phyloP scores from a whole-genome alignment of 2,329 filamentous ascomycete genomes.

The Polychaeton citri region DNA sequence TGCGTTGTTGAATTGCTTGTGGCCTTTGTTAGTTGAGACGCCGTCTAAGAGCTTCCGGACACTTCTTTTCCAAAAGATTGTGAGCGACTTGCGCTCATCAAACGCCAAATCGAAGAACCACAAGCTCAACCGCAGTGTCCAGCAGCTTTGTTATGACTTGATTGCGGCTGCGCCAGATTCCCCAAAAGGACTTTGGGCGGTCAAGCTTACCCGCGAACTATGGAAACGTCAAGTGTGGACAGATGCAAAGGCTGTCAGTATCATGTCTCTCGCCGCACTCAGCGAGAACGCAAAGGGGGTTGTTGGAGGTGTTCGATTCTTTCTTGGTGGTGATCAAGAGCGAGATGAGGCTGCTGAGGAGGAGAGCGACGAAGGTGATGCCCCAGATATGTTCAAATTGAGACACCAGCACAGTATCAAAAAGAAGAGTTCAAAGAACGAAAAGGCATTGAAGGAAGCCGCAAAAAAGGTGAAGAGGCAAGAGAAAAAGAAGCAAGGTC shows the following conservation, averaged over 20 bases:
- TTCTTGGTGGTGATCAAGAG: constrained; percentile 91
- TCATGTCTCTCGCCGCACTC: constrained; percentile 89
- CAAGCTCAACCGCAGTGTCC: constrained; percentile 80
- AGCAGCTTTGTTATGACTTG: constrained; percentile 85
- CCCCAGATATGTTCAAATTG: constrained; percentile 64
- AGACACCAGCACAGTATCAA: constrained; percentile 82
- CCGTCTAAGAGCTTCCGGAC: constrained; percentile 78
- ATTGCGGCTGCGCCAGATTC: constrained; percentile 75
- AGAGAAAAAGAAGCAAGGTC: constrained; percentile 77
- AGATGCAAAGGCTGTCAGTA: constrained; percentile 85
- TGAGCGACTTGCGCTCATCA: constrained; percentile 76
- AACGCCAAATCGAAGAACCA: constrained; percentile 86
- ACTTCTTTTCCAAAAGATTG: constrained; percentile 77
- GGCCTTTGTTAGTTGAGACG: constrained; percentile 84
- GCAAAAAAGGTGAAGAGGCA: constrained; percentile 67
- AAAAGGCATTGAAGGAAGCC: constrained; percentile 65
- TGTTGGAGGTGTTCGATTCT: constrained; percentile 78
- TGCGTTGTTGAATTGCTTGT: constrained; percentile 75
- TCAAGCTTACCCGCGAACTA: constrained; percentile 86
- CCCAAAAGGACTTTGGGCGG: constrained; percentile 83
- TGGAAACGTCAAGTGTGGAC: constrained; percentile 97
- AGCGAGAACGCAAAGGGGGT: constrained; percentile 90
- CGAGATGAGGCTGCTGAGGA: constrained; percentile 78
- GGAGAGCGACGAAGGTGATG: constrained; percentile 70
- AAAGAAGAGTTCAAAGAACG: constrained; percentile 88